Base-by-base conservation (phyloP, 139 green algal genomes). In the Ostreobium quekettii region DNA sequence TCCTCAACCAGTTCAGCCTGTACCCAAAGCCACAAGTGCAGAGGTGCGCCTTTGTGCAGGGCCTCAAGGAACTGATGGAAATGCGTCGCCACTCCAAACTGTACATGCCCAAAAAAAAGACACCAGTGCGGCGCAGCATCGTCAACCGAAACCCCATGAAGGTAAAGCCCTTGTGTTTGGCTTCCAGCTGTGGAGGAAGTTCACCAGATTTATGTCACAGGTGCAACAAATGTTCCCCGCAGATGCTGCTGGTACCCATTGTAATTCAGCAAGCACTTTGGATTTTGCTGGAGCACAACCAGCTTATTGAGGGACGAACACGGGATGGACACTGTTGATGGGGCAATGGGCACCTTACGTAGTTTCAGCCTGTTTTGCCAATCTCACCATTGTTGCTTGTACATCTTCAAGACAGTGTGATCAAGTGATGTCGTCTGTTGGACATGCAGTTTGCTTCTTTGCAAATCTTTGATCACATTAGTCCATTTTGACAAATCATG, bases 1-100 rank as follows among this genome's bases (percentile, higher is more conserved):
- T 98, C n/a, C 67, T 96, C 19, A 91, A 89, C 70, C 86, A 93
- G 80, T 86, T 96, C 71, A 76, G 77, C 36, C 67, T 86, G 67
- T 95, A 81, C 71, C 90, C 91, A 2, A 72, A 74, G 36, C 38
- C 67, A 42, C 77, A 74, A 1, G 76, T 98, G 36, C 74, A 83
- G 32, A 71, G 70, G 24, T 77, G 71, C 33, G 83, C 83, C 3
- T 97, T 98, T 80, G 84, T 78, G 3, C 62, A 36, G 2, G 66
- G 59, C 28, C 85, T 98, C 38, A 75, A 74, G 48, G 68, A 81
- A n/a, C 72, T 69, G 30, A 91, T 97, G 82, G 67, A 81, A 60
- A 47, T 65, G 42, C 72, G 85, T 60, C 82, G 79, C 53, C 89
- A 97, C 80, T 75, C 56, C 73, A 93, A 95, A 83, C 89, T 97